Conservation (phyloP, 805 yeast species). For the Kockiozyma suomiensis region DNA sequence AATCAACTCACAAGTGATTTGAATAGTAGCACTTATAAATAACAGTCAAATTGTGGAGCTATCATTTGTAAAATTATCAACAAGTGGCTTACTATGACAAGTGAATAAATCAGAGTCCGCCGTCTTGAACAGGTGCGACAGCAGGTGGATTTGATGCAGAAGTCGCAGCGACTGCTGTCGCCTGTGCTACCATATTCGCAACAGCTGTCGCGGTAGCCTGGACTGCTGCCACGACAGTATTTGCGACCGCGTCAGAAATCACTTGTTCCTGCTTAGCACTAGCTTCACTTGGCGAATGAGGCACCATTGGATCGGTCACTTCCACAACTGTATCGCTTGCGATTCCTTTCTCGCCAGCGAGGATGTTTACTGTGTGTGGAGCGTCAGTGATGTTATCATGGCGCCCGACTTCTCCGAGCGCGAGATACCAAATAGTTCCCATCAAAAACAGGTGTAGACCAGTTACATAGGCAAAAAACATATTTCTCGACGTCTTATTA, state of each 20-base stretch:
- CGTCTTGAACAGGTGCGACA: neutral
- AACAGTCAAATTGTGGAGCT: no score
- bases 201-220: slow-evolving; percentile 6
- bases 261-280: neutral
- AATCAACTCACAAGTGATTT: no score
- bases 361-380: neutral
- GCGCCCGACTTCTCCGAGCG: slow-evolving; percentile 30
- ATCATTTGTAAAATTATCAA: no score
- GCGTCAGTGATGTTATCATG: slow-evolving; percentile 20
- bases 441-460: slow-evolving; percentile 75
- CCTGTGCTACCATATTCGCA: slow-evolving; percentile 4
- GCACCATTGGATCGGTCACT: neutral
- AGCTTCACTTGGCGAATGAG: neutral
- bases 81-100: no score
- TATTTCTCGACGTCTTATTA: slow-evolving; percentile 68
- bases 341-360: neutral
- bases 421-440: slow-evolving; percentile 39
- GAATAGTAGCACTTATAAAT: no score
- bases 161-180: neutral
- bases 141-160: neutral
- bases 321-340: neutral
- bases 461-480: slow-evolving; percentile 71
- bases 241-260: neutral
- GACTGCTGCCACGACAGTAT: neutral
- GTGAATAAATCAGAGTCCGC: no score